These are phyloP conservation scores for Acorus calamus DNA, from an alignment of 106 monocot genomes.

Conservation along the genomic window DNA sequence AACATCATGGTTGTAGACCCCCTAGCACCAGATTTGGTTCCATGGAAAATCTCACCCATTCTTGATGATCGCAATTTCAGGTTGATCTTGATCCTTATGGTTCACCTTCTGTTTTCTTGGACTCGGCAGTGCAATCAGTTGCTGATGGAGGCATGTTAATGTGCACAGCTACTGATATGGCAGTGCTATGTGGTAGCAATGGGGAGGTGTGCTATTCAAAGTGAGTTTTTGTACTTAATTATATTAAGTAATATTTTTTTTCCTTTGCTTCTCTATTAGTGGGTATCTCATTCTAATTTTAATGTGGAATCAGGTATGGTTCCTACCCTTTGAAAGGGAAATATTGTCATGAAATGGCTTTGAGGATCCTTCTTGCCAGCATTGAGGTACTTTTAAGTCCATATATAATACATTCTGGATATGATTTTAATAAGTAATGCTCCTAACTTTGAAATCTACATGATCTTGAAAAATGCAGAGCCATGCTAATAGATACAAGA, in stretches of 20 bases:
- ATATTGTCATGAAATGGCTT: slow-evolving; percentile 93
- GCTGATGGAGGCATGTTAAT: slow-evolving; percentile 88
- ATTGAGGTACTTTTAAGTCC: slow-evolving; percentile 60
- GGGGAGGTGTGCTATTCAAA: slow-evolving; percentile 97
- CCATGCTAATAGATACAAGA: slow-evolving; percentile 97
- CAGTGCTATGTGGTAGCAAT: slow-evolving; percentile 82
- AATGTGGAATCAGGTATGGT: slow-evolving; percentile 52
- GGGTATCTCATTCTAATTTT: too few species aligned
- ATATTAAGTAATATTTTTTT: not conserved
- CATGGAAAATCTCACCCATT: too few species aligned
- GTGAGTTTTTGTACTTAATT: slow-evolving; percentile 27
- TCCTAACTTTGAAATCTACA: too few species aligned
- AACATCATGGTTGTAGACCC: too few species aligned
- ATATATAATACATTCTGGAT: too few species aligned
- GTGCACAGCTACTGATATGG: slow-evolving; percentile 99
- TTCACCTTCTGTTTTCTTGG: slow-evolving; percentile 81
- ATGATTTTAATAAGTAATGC: too few species aligned
- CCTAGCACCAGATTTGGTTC: too few species aligned
- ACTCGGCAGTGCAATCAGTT: slow-evolving; percentile 86
- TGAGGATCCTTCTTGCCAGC: slow-evolving; percentile 88
- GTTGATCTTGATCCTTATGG: slow-evolving; percentile 99
- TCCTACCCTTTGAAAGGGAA: slow-evolving; percentile 90
- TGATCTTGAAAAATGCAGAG: slow-evolving; percentile 32
- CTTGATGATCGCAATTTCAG: slow-evolving; percentile 14
- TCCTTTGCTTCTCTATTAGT: not conserved